A percentile compares a stretch with the other conserved stretches of the same genome.
phyloP scores from a whole-genome alignment of 305 asterid genomes.

The Solanum hybrid region DNA sequence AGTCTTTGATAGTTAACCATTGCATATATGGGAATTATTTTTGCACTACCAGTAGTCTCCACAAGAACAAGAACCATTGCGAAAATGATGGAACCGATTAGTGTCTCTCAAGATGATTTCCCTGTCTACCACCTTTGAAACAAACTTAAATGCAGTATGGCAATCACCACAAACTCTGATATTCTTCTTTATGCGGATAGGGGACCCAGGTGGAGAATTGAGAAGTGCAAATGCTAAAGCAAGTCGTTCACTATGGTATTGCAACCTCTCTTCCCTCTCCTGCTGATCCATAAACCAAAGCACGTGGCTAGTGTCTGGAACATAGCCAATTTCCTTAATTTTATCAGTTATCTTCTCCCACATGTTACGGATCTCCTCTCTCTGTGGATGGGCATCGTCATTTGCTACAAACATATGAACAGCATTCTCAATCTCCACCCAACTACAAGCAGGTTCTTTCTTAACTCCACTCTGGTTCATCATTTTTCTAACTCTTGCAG shows the following conservation, averaged over 20 bases:
- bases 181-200: slow-evolving; percentile 77
- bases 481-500: slow-evolving; percentile 68
- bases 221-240: slow-evolving; percentile 82
- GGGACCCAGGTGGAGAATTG: slow-evolving; percentile 40
- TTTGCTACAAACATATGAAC: slow-evolving; percentile 74
- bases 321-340: slow-evolving; percentile 59
- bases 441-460: slow-evolving; percentile 92
- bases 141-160: slow-evolving; percentile 64
- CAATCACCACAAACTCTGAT: slow-evolving; percentile 90
- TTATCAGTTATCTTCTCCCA: slow-evolving; percentile 55
- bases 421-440: slow-evolving; percentile 73
- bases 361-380: slow-evolving; percentile 39
- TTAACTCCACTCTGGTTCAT: slow-evolving; percentile 70
- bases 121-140: slow-evolving; percentile 47
- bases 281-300: slow-evolving; percentile 56
- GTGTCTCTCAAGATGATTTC: slow-evolving; percentile 79
- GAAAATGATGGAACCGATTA: slow-evolving; percentile 76
- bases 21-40: neutral
- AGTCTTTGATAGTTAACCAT: neutral
- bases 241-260: slow-evolving; percentile 69
- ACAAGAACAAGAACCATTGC: slow-evolving; percentile 74
- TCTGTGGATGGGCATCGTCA: slow-evolving; percentile 60
- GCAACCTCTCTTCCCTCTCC: slow-evolving; percentile 71
- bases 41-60: slow-evolving; percentile 68
- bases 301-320: slow-evolving; percentile 72